phyloP scores from a whole-genome alignment of 2,329 filamentous ascomycete species.

The Penicillium sp. region DNA sequence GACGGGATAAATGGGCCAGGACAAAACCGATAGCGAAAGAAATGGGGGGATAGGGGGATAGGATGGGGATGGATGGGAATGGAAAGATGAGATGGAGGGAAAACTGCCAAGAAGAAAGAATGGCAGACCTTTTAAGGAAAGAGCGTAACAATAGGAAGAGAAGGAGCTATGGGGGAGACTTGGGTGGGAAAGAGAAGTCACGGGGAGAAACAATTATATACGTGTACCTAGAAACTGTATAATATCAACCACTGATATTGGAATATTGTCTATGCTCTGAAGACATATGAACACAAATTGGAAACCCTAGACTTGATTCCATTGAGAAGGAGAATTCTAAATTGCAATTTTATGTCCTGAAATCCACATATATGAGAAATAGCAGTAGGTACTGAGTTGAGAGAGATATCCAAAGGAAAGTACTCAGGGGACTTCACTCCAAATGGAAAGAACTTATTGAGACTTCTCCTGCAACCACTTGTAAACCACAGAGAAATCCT shows the following conservation, averaged over 20 bases:
- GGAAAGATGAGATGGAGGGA: slow-evolving; percentile 19
- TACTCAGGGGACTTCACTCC: background rate
- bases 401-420: background rate
- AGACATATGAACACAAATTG: background rate
- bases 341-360: background rate
- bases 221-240: background rate
- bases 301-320: background rate
- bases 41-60: slow-evolving; percentile 14
- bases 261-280: background rate
- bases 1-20: background rate
- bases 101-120: background rate
- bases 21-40: slow-evolving; percentile 16
- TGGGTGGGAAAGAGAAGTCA: background rate
- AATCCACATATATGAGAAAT: slow-evolving; percentile 2
- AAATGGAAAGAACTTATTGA: slow-evolving; percentile 11
- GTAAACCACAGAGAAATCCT: slow-evolving; percentile 82
- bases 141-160: background rate
- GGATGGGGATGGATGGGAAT: slow-evolving; percentile 34
- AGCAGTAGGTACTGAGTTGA: background rate
- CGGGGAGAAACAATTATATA: background rate
- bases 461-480: slow-evolving; percentile 57
- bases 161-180: background rate
- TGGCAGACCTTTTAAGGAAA: slow-evolving; percentile 3
- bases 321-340: background rate
- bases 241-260: background rate